Percentiles rank a stretch among this genome's conserved stretches.
Conservation (phyloP, 345 rosid species). For the Salix exigua region DNA sequence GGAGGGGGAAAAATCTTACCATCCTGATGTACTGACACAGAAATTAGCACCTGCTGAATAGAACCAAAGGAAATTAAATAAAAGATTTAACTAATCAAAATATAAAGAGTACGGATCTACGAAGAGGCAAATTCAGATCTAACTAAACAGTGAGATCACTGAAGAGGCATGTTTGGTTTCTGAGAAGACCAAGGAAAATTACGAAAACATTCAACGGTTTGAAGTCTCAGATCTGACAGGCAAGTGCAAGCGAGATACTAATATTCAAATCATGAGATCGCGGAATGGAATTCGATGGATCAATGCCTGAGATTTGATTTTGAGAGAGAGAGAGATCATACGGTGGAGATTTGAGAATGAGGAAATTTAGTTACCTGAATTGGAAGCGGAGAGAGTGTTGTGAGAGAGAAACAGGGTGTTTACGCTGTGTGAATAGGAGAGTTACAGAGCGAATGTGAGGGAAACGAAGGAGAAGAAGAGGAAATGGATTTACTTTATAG, state of each 20-base stretch:
- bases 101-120: neutral
- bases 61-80: neutral
- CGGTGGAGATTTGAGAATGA: neutral
- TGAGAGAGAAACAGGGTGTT: neutral
- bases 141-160: neutral
- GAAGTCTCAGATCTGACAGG: neutral
- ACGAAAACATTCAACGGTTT: neutral
- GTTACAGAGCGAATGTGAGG: neutral
- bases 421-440: neutral
- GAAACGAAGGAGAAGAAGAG: neutral
- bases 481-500: neutral
- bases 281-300: neutral
- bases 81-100: neutral
- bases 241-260: no score
- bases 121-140: neutral
- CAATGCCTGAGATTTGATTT: neutral
- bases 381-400: neutral
- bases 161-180: neutral
- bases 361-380: neutral
- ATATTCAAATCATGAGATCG: neutral
- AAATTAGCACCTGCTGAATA: neutral
- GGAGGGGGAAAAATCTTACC: neutral
- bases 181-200: neutral
- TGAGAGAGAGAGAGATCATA: neutral
- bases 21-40: neutral